These are phyloP conservation scores for Pisolithus microcarpus DNA, from an alignment of 768 basidiomycete genomes.

Conservation along the genomic window DNA sequence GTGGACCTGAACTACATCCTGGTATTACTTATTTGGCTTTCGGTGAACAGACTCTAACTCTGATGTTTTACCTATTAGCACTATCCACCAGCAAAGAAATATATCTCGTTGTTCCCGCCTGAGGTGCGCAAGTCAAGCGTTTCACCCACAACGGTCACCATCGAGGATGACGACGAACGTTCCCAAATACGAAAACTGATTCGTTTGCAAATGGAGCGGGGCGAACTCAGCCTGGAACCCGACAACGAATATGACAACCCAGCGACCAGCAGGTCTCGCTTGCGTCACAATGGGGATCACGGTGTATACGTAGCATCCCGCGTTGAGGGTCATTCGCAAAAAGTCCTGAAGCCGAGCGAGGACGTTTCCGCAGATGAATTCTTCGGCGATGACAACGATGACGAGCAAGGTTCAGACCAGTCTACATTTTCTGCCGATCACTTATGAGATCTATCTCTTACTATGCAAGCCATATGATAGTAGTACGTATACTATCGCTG, in stretches of 20 bases:
- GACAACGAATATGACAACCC: constrained; percentile 35
- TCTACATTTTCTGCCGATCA: constrained; percentile 8
- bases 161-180: constrained; percentile 40
- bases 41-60: not conserved
- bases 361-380: constrained; percentile 20
- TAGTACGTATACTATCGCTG: no score
- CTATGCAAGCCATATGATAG: not conserved
- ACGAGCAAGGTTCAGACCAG: constrained; percentile 11
- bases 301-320: constrained; percentile 1
- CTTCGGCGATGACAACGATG: constrained; percentile 20
- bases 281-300: not conserved
- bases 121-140: constrained; percentile 32
- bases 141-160: constrained; percentile 1
- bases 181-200: constrained; percentile 57
- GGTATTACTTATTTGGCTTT: constrained; percentile 34
- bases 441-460: not conserved
- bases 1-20: constrained; percentile 88
- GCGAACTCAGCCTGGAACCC: constrained; percentile 53
- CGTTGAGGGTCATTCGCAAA: not conserved
- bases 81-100: constrained; percentile 80
- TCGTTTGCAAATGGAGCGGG: constrained; percentile 49
- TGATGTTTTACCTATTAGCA: constrained; percentile 39
- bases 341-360: constrained; percentile 4
- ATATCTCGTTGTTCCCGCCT: constrained; percentile 84
- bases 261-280: constrained; percentile 4